Conservation (phyloP, 169 alveolate genomes). For the Perkinsus chesapeaki region DNA sequence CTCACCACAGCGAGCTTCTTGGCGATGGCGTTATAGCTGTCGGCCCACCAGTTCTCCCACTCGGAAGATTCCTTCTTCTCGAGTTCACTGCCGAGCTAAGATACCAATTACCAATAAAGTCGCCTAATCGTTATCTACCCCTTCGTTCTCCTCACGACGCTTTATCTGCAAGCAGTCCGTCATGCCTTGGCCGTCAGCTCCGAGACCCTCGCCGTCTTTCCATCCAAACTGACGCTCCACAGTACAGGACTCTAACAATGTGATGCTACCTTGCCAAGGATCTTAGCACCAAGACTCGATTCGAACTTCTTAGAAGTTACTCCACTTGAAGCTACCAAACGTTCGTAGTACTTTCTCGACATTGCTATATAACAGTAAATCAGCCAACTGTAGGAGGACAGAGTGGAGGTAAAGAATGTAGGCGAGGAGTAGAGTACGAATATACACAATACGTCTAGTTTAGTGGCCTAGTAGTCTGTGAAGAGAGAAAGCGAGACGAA, state of each 20-base stretch:
- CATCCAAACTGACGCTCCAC: too few relatives aligned
- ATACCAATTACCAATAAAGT: not conserved
- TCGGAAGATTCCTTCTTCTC: not conserved
- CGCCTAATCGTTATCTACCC: not conserved
- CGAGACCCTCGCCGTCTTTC: not conserved
- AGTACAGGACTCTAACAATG: too few relatives aligned
- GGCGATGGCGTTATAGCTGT: not conserved
- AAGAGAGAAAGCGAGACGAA: too few relatives aligned
- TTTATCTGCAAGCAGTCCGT: not conserved
- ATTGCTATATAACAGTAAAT: not conserved
- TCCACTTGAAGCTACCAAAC: not conserved
- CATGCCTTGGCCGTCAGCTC: not conserved
- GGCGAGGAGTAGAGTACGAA: too few relatives aligned
- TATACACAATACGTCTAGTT: not conserved
- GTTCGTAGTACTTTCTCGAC: not conserved
- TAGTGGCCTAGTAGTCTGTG: not conserved
- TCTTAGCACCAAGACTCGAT: not conserved
- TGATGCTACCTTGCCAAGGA: not conserved
- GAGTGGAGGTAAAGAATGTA: too few relatives aligned
- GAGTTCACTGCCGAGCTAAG: not conserved
- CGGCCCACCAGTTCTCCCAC: slow-evolving; percentile 1
- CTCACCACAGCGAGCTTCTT: not conserved
- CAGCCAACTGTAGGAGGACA: not conserved
- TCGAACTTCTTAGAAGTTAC: not conserved
- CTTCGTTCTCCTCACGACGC: not conserved